A percentile compares a stretch with the other conserved stretches of the same genome.
Evolutionary conservation across 2,329 filamentous ascomycete genomes (phyloP).

Genomic region (Pseudogymnoascus sp.): DNA sequence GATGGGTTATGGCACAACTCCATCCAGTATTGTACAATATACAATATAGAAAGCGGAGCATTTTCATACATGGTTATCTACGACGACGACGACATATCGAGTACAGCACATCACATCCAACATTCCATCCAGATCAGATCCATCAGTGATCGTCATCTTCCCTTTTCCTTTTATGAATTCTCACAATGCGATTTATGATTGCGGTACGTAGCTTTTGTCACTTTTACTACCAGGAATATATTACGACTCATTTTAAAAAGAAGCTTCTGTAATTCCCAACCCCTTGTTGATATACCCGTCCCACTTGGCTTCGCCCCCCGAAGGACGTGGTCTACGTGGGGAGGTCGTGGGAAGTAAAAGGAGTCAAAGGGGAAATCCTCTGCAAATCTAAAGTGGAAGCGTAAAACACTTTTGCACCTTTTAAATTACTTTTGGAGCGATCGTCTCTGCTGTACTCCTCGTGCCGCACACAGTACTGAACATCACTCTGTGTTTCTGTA

Average conservation of each 20-base stretch:
- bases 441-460: conserved; percentile 1
- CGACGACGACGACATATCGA: too few species aligned
- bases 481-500: neutral
- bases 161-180: neutral
- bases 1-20: neutral
- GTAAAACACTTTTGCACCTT: conserved; percentile 2
- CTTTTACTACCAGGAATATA: neutral
- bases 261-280: conserved; percentile 4
- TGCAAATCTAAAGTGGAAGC: neutral
- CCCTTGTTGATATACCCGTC: neutral
- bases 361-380: neutral
- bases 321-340: neutral
- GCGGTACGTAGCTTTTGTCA: neutral
- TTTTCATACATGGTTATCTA: neutral
- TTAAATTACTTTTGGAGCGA: conserved; percentile 5
- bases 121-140: neutral
- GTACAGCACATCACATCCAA: neutral
- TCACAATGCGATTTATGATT: neutral
- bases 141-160: too few species aligned
- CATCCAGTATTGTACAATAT: neutral
- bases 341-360: neutral
- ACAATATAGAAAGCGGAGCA: neutral
- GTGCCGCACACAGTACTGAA: neutral
- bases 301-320: conserved; percentile 2
- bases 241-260: conserved; percentile 1